Evolutionary conservation across 352 stramenopile species (phyloP), one percentile per base, ranked within the genome.

Genomic region (Phytopythium sindhum): DNA sequence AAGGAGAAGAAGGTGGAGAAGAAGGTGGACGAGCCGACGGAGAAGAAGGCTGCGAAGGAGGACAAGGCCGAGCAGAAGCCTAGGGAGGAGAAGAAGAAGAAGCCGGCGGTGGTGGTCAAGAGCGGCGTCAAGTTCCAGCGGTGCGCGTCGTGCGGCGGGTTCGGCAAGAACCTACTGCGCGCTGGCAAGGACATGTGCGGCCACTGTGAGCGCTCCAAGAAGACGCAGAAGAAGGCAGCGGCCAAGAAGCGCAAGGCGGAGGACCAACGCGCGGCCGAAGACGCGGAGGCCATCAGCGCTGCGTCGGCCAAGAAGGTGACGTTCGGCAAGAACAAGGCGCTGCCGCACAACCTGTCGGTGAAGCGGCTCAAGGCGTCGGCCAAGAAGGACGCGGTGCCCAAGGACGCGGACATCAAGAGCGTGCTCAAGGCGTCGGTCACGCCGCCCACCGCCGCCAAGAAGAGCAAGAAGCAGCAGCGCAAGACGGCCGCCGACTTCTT

Each of bases 291-390:
- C 26, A 63, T 68, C 53, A 68, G 79, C 39, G 63, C 61, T 0
- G 71, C 74, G 33, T 60, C 66, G 26, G 70, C 69, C 44, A 93
- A 91, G 70, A 92, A 91, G 56, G 86, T 95, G 68, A 92, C 84
- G 47, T 95, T 95, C 62, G 86, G 86, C 54, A 95, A 91, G 78
- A 92, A 87, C 72, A 91, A 91, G 62, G 78, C 83, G 45, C 72
- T 95, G 21, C 73, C 75, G 23, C 84, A 95, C 58, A 80, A 86
- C 41, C 69, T 93, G 37, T 95, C 86, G 51, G 77, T 95, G 47
- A 95, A 95, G 73, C 83, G 84, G 15, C 73, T 95, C 21, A 90
- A 88, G 61, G 86, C 86, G 37, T 93, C 81, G 47, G 81, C 81
- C 15, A 90, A 84, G 67, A 81, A 86, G 54, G 75, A 89, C 45